Evolutionary conservation across 78 protist species (phyloP).

Genomic region (Emiliania huxleyi): DNA sequence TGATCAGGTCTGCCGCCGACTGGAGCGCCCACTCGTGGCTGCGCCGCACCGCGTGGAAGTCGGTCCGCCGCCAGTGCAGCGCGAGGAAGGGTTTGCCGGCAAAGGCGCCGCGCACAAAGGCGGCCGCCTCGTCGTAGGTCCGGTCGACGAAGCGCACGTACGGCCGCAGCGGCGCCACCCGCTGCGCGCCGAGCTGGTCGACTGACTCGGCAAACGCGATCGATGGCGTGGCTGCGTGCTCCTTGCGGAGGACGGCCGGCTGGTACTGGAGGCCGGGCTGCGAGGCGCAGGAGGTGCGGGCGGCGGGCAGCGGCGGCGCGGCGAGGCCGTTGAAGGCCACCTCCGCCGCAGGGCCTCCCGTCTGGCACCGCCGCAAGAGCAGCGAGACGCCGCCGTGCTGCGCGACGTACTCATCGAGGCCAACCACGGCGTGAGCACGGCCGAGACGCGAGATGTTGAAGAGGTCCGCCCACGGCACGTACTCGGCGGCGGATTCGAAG

Average conservation of each 20-base stretch:
- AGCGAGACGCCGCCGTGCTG: neutral
- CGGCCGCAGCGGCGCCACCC: neutral
- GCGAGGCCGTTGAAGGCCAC: neutral
- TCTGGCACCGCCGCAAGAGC: neutral
- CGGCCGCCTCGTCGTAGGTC: neutral
- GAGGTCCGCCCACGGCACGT: neutral
- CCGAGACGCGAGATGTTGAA: neutral
- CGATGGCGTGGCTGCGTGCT: neutral
- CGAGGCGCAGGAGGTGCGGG: neutral
- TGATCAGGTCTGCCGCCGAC: neutral
- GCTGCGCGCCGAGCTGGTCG: neutral
- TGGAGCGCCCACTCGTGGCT: neutral
- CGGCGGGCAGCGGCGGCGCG: neutral
- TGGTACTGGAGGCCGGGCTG: neutral
- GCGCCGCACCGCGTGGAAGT: neutral
- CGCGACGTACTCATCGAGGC: neutral
- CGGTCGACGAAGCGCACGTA: neutral
- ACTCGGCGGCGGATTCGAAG: neutral
- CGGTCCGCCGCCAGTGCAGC: constrained; percentile 22
- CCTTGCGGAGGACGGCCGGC: too few relatives aligned
- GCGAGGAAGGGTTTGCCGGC: neutral
- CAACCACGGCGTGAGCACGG: neutral
- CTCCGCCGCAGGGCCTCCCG: neutral
- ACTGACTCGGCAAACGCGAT: neutral
- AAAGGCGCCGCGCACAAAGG: neutral